Evolutionary conservation across 2,329 filamentous ascomycete genomes (phyloP), one percentile per base, ranked within the genome.

Genomic region (Stemphylium beticola): DNA sequence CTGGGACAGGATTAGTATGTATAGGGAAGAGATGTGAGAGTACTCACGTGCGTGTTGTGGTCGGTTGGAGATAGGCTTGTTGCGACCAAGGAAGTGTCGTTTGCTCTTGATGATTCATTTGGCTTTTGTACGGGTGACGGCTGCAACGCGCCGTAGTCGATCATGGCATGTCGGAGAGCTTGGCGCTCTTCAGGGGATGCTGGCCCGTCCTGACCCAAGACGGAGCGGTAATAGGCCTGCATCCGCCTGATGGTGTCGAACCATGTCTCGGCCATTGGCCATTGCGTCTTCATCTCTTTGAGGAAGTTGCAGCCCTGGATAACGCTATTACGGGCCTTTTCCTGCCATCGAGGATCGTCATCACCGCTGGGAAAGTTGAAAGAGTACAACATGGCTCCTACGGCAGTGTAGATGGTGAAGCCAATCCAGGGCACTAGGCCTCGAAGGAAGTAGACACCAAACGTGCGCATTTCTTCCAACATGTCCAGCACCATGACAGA

Each of bases 241-340:
- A 77, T 77, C 53, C 74, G 74, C 49, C 76, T 76, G 60, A 77
- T 76, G 1, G 75, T 77, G 36, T 77, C 74, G 29, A 74, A 76
- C 74, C 75, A 77, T 46, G 73, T 75, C 22, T 71, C 71, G 7
- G 74, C 73, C 75, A 77, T 77, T 0, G 75, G 75, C 75, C 75
- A 77, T 40, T 75, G 72, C 8, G 64, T 73, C 53, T 73, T 75
- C 74, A 77, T 77, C 37, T 77, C 74, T 29, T 74, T 76, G 24
- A 77, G 43, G 29, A 76, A 77, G 0, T 61, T 66, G 50, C 72
- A 75, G 6, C 75, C 75, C 6, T 71, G 66, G 10, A 76, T 71
- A 22, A 76, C 72, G 17, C 69, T 64, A 15, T 69, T 67, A 5
- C 68, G 59, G 15, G 73, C 69, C 57, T 71, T 73, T 32, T 71